Conservation (phyloP, 2,329 filamentous ascomycete genomes). For the Fusarium burgessii region DNA sequence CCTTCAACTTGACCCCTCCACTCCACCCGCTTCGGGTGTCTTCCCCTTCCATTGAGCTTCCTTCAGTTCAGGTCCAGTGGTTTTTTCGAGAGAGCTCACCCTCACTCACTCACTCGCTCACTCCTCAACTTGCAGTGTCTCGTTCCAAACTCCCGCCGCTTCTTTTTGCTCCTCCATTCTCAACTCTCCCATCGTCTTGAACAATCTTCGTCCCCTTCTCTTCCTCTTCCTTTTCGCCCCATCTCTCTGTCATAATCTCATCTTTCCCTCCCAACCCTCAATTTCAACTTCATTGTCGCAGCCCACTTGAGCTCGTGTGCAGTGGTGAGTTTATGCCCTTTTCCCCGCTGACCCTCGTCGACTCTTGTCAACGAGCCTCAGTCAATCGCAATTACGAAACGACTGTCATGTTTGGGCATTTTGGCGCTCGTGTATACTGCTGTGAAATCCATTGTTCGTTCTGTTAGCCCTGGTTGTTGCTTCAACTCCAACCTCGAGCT, state of each 20-base stretch:
- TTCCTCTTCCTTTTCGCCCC: constrained; percentile 31
- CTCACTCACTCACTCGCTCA: constrained; percentile 33
- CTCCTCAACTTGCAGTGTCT: constrained; percentile 31
- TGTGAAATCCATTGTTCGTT: constrained; percentile 13
- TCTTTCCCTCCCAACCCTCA: constrained; percentile 36
- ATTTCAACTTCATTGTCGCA: constrained; percentile 41
- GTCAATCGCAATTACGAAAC: constrained; percentile 17
- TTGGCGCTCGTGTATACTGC: constrained; percentile 19
- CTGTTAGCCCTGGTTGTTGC: constrained; percentile 27
- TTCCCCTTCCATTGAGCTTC: constrained; percentile 49
- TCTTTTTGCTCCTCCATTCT: constrained; percentile 39
- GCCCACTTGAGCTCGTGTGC: constrained; percentile 41
- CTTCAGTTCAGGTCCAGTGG: constrained; percentile 31
- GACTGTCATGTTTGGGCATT: constrained; percentile 14
- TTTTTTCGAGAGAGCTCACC: constrained; percentile 47
- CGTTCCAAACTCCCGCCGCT: constrained; percentile 38
- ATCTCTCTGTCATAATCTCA: constrained; percentile 40
- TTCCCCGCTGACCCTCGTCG: constrained; percentile 37
- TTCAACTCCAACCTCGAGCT: constrained; percentile 19
- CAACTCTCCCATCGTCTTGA: constrained; percentile 40
- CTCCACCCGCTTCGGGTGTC: constrained; percentile 38
- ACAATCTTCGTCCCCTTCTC: constrained; percentile 25
- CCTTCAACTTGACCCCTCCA: constrained; percentile 41
- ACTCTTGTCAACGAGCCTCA: constrained; percentile 28
- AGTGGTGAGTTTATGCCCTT: constrained; percentile 44